phyloP scores from a whole-genome alignment of 495 filamentous ascomycete species.

The Massariosphaeria phaeospora region DNA sequence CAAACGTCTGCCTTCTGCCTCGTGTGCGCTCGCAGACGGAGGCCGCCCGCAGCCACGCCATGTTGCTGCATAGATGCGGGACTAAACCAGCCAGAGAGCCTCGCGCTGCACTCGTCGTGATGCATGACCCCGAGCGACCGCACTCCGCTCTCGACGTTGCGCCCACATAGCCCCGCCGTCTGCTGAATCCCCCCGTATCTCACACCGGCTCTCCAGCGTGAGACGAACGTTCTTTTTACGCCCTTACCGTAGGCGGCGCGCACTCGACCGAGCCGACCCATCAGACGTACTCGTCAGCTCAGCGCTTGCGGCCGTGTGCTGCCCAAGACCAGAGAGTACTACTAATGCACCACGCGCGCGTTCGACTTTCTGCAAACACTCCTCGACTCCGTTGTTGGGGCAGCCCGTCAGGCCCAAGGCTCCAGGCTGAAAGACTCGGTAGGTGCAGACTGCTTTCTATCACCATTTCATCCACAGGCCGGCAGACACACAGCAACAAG shows the following conservation, averaged over 20 bases:
- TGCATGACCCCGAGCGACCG: neutral
- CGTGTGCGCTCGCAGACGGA: conserved; percentile 10
- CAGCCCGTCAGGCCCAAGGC: conserved; percentile 30
- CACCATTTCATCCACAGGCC: too few relatives aligned
- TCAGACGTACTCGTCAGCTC: conserved; percentile 14
- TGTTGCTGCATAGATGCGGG: neutral
- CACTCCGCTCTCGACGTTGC: neutral
- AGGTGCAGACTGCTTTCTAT: conserved; percentile 7
- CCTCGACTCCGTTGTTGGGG: conserved; percentile 9
- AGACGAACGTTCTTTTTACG: conserved; percentile 8
- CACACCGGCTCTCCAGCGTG: conserved; percentile 22
- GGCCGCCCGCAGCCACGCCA: conserved; percentile 13
- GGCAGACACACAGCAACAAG: too few relatives aligned
- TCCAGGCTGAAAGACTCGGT: conserved; percentile 22
- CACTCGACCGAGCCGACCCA: too few relatives aligned
- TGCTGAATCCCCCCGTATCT: conserved; percentile 12
- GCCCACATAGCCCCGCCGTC: conserved; percentile 1
- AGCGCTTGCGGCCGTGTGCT: conserved; percentile 29
- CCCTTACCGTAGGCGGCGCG: too few relatives aligned
- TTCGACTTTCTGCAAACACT: conserved; percentile 6
- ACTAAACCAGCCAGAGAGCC: conserved; percentile 28
- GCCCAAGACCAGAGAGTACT: conserved; percentile 28
- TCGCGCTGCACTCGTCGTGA: conserved; percentile 14
- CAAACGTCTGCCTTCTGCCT: conserved; percentile 28
- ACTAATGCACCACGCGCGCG: conserved; percentile 30